A percentile compares a stretch with the other conserved stretches of the same genome.
phyloP scores from a whole-genome alignment of 768 basidiomycete species.

The Chalciporus piperatus region DNA sequence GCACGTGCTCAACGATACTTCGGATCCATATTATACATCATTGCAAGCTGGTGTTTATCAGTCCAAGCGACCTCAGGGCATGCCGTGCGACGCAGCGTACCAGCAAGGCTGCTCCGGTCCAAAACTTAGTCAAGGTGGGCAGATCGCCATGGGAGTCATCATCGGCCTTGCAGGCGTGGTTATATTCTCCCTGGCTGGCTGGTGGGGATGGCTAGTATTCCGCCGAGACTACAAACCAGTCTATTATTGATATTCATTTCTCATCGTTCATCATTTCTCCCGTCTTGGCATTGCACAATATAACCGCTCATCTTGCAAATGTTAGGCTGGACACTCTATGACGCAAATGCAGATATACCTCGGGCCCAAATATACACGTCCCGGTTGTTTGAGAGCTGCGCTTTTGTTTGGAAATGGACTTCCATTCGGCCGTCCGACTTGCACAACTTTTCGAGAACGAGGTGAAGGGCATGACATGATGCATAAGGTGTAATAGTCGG shows the following conservation, averaged over 20 bases:
- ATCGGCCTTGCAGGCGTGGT: constrained; percentile 60
- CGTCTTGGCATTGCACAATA: background rate
- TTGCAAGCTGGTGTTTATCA: constrained; percentile 67
- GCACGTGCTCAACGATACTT: constrained; percentile 62
- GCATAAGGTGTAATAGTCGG: no score
- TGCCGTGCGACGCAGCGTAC: constrained; percentile 78
- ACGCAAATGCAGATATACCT: background rate
- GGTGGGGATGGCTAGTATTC: constrained; percentile 34
- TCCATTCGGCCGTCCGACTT: no score
- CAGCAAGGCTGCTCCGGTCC: constrained; percentile 47
- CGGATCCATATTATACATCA: constrained; percentile 76
- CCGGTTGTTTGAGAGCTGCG: background rate
- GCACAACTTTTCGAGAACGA: no score
- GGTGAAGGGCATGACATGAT: no score
- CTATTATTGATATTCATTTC: constrained; percentile 15
- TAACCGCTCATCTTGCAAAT: background rate
- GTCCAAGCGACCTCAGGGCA: constrained; percentile 57
- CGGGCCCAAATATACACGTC: background rate
- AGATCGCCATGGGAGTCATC: constrained; percentile 69
- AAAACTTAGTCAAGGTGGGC: constrained; percentile 55
- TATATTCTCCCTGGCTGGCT: constrained; percentile 44
- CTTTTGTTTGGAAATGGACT: background rate
- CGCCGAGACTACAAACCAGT: constrained; percentile 21
- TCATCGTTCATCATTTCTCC: background rate
- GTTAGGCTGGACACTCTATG: background rate